Base-by-base conservation (phyloP, 495 filamentous ascomycete genomes). In the Trichoderma gamsii region DNA sequence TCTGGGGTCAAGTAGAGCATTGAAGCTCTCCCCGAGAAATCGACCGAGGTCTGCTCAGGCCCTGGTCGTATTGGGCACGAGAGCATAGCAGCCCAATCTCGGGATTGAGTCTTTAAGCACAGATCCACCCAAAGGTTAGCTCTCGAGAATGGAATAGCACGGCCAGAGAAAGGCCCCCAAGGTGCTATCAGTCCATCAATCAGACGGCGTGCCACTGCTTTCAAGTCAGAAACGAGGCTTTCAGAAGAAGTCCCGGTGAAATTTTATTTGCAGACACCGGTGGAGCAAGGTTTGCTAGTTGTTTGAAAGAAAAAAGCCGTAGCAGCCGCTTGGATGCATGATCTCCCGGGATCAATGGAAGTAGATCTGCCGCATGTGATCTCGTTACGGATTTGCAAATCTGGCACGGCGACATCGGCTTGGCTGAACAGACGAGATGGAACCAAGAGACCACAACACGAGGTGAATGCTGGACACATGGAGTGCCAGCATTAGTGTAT, bases 251-350 rank as follows among this genome's bases (percentile, higher is more conserved):
- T 5, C 35, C 49, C 18, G 49, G 8, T 16, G 49, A 52, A 52
- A 9, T 52, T 23, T 52, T 18, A n/a, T 21, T 52, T 23, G 1
- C 49, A n/a, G 25, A 23, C 21, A 16, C 18, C 4, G n/a, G 49
- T 23, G 49, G 49, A 52, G n/a, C 8, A 52, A 52, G 18, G 49
- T 52, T 52, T 52, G 49, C 49, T 52, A 52, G 49, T 52, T 23
- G 49, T 21, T 21, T 18, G 49, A 8, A n/a, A 52, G 29, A 29
- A n/a, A 8, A 52, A n/a, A 52, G n/a, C 8, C 16, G 18, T 4
- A 52, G 49, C 12, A 52, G 49, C 49, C 49, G 49, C 21, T 16
- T 4, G 49, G 35, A 38, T 9, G 35, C 35, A 38, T 38, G 35
- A 38, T 38, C 35, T 38, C 35, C 7, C 35, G 35, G 35, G 35